Base-by-base conservation (phyloP, 1,284 basidiomycete genomes). In the Cryptococcus amylolentus region DNA sequence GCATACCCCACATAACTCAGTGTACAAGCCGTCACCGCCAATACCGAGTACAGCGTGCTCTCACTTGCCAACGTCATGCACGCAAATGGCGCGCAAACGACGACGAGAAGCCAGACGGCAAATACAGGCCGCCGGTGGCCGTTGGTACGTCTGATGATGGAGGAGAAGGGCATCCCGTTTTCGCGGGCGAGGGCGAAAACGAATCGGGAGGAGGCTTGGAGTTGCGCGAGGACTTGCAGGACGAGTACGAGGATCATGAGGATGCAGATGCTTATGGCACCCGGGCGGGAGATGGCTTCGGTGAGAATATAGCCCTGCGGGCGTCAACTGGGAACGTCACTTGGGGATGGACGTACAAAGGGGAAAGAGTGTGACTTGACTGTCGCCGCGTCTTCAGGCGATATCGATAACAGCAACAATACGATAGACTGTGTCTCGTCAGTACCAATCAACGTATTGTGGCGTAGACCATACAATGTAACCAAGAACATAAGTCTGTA, bases 191-290 rank as follows among this genome's bases (percentile, higher is more conserved):
- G 59, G 23, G 76, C 70, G 52, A 75, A 78, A 18, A 75, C 62
- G 67, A 77, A 78, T 50, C 76, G 67, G 13, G 73, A 73, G 12
- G 72, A 71, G 4, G 75, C 71, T 63, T 77, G 75, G 12, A 78
- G 60, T 54, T 75, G 74, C 2, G 75, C 75, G 38, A 71, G 64
- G 31, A 73, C 59, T 62, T 78, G 76, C 8, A 77, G 52, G 26
- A 67, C 50, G 35, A 73, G 62, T 23, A 68, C 63, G 12, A 73
- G 44, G 39, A 75, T 63, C 50, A 72, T 59, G 9, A 71, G 57
- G 26, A 61, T 64, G 52, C 64, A 69, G 23, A 77, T 61, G 23
- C 63, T 61, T 37, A 75, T 68, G 0, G 75, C 70, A 16, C 65
- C 71, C 0, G 48, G 44, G 12, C 56, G 40, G 26, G 69, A 69